Evolutionary conservation across 257 asterid species (phyloP), one percentile per base, ranked within the genome.

Genomic region (Henckelia pumila): DNA sequence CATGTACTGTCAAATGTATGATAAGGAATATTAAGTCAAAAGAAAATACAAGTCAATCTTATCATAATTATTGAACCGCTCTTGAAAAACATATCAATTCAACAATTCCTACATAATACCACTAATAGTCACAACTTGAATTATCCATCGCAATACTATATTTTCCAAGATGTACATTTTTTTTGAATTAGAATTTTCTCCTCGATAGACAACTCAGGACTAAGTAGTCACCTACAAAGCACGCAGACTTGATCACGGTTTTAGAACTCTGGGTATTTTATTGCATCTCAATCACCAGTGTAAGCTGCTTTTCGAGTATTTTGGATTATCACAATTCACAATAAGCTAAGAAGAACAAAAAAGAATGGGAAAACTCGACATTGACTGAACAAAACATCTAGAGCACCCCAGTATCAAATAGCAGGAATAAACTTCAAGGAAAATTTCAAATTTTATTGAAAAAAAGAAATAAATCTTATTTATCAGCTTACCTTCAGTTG

Each of bases 401-500:
- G 63, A 67, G 61, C 55, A 50, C 33, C 66, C 25, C 72, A 26
- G 29, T 29, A 23, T 55, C 56, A 59, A 50, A 67, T 53, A 55
- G 30, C 56, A 63, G 14, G 21, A 63, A 67, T 17, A 70, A 72
- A 59, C 35, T n/a, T 29, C 70, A 58, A 2, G 66, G 8, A n/a
- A 56, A 8, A 64, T 49, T 21, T 13, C 33, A 30, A 59, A 32
- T 61, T 44, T 47, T 56, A 30, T 52, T 28, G 0, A 7, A 4
- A 30, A 44, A 67, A 68, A 29, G 55, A 60, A 65, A 73, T 58
- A 10, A 61, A 16, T 11, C 2, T 40, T 40, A 10, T 53, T 53
- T 17, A 71, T 55, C 28, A 37, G 30, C 70, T 77, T 84, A 92
- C 98, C 86, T 84, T 85, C 58, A 92, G 87, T 76, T 87, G 89